Conservation (phyloP, 305 asterid genomes). For the Solanum aculeatissimum region DNA sequence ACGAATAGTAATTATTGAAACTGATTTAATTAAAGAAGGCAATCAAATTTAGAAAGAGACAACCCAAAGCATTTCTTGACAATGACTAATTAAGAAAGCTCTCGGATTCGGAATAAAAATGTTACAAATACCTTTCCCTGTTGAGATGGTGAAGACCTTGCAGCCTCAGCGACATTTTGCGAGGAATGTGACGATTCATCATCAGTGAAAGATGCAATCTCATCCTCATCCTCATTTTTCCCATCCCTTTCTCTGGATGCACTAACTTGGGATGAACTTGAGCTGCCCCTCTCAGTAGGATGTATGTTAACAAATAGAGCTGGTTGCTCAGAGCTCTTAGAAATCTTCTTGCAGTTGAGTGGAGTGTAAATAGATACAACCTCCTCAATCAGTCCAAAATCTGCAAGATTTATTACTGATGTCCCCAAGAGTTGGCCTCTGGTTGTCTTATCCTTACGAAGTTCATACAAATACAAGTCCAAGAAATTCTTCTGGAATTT, state of each 20-base stretch:
- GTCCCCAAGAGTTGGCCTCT: constrained; percentile 60
- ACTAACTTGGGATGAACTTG: constrained; percentile 44
- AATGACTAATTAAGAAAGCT: neutral
- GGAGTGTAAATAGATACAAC: constrained; percentile 33
- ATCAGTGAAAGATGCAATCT: constrained; percentile 48
- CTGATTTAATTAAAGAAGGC: neutral
- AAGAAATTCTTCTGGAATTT: constrained; percentile 55
- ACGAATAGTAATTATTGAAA: neutral
- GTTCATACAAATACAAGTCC: constrained; percentile 60
- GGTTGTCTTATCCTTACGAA: constrained; percentile 56
- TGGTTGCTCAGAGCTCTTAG: constrained; percentile 34
- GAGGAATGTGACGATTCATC: constrained; percentile 69
- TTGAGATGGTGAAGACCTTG: constrained; percentile 48
- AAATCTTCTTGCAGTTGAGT: constrained; percentile 52
- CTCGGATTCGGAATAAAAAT: neutral
- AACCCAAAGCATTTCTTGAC: neutral
- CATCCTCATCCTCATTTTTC: constrained; percentile 24
- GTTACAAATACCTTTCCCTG: constrained; percentile 43
- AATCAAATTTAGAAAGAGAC: neutral
- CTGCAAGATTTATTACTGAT: constrained; percentile 59
- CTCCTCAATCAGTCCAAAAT: constrained; percentile 50
- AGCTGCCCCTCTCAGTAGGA: constrained; percentile 46
- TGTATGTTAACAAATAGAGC: constrained; percentile 47
- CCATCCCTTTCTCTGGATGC: constrained; percentile 47
- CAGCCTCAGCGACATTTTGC: constrained; percentile 40